phyloP scores from a whole-genome alignment of 2,329 filamentous ascomycete genomes.

The Trichoderma sp. region DNA sequence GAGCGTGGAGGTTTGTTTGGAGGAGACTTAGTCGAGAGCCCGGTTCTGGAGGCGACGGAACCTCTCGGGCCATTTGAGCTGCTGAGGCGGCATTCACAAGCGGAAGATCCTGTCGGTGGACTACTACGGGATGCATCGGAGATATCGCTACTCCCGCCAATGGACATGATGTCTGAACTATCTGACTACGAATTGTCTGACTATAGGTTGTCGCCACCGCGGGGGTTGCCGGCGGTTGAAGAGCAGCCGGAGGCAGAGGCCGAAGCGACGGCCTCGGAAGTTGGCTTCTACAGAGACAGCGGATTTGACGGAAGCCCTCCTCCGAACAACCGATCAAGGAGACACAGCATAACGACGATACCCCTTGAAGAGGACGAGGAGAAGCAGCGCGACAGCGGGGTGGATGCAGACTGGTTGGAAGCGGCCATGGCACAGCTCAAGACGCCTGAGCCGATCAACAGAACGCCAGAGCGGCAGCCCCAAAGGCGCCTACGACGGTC shows the following conservation, averaged over 20 bases:
- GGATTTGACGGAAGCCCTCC: constrained; percentile 46
- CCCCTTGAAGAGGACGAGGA: constrained; percentile 38
- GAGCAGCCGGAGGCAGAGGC: constrained; percentile 53
- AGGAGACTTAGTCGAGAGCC: constrained; percentile 43
- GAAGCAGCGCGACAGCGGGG: constrained; percentile 59
- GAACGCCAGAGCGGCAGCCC: constrained; percentile 3
- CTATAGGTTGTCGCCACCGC: constrained; percentile 48
- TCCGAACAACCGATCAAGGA: constrained; percentile 39
- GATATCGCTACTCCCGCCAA: constrained; percentile 28
- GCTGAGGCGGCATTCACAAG: constrained; percentile 38
- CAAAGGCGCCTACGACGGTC: constrained; percentile 38
- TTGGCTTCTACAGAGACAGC: constrained; percentile 35
- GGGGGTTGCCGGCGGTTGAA: constrained; percentile 53
- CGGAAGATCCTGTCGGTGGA: constrained; percentile 37
- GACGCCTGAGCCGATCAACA: constrained; percentile 36
- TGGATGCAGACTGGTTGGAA: constrained; percentile 54
- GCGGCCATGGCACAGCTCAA: constrained; percentile 33
- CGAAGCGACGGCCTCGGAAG: constrained; percentile 33
- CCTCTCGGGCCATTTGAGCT: constrained; percentile 34
- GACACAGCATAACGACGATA: constrained; percentile 38
- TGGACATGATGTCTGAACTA: constrained; percentile 23
- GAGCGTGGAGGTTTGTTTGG: constrained; percentile 34
- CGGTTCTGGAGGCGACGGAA: constrained; percentile 38
- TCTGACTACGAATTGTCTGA: constrained; percentile 40
- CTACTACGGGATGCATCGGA: constrained; percentile 39